Percentiles rank a stretch among this genome's conserved stretches.
Conservation (phyloP, 2,329 filamentous ascomycete genomes). For the Diaporthe nobilis region DNA sequence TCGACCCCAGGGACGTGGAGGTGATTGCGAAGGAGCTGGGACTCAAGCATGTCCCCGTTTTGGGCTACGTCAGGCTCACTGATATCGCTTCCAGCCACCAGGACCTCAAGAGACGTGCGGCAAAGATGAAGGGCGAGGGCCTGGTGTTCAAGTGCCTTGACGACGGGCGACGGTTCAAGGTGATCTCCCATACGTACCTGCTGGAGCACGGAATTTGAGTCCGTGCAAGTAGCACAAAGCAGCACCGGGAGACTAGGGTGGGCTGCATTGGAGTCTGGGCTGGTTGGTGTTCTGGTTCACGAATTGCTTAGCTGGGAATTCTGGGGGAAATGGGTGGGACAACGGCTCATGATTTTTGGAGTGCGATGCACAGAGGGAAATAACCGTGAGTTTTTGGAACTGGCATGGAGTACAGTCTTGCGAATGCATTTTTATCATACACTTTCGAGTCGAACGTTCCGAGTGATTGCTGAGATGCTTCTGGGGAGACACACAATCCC, state of each 20-base stretch:
- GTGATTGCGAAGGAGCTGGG: constrained; percentile 47
- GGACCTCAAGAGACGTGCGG: constrained; percentile 45
- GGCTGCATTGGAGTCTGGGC: neutral
- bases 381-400: neutral
- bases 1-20: constrained; percentile 49
- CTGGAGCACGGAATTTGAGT: constrained; percentile 38
- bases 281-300: neutral
- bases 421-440: neutral
- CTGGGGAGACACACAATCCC: neutral
- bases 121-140: constrained; percentile 45
- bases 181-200: constrained; percentile 45
- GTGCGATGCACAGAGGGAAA: neutral
- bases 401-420: neutral
- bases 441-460: neutral
- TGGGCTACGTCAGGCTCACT: constrained; percentile 45
- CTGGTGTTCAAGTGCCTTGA: constrained; percentile 48
- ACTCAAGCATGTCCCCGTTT: constrained; percentile 52
- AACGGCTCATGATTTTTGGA: neutral
- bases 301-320: neutral
- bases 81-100: constrained; percentile 43
- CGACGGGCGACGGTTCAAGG: constrained; percentile 49
- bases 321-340: neutral
- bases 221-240: too few species aligned
- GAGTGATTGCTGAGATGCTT: neutral
- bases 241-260: neutral